Evolutionary conservation across 768 basidiomycete genomes (phyloP).

Genomic region (Leccinum sublutescens): DNA sequence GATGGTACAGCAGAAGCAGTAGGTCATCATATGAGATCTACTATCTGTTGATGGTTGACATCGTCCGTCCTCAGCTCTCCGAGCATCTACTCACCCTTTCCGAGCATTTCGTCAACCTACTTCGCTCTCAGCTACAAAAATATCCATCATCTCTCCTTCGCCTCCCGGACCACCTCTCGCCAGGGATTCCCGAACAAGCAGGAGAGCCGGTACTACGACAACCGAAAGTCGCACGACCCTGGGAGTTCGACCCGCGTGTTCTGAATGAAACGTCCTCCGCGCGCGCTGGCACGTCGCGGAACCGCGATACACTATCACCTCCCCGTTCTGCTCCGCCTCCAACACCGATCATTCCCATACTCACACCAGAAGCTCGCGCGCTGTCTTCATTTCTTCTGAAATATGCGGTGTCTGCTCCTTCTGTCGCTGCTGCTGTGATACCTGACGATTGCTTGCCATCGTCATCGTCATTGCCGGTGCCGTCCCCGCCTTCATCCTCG

Average conservation of each 20-base stretch:
- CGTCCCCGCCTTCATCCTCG: not conserved
- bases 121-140: constrained; percentile 31
- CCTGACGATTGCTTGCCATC: not conserved
- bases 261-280: not conserved
- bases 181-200: not conserved
- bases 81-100: constrained; percentile 23
- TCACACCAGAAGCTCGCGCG: constrained; percentile 73
- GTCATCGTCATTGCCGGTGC: not conserved
- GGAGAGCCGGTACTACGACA: not conserved
- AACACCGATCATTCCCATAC: constrained; percentile 83
- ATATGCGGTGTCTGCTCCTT: constrained; percentile 4
- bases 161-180: constrained; percentile 24
- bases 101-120: constrained; percentile 32
- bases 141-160: constrained; percentile 27
- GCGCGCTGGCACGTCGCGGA: not conserved
- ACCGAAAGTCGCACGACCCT: not conserved
- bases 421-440: not conserved
- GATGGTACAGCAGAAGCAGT: constrained; percentile 62
- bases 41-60: constrained; percentile 23
- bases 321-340: constrained; percentile 19
- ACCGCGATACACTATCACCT: not conserved
- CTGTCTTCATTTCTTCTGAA: constrained; percentile 63
- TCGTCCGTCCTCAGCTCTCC: constrained; percentile 30
- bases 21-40: not conserved
- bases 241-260: constrained; percentile 5